Evolutionary conservation across 805 yeast species (phyloP).

Genomic region (Maudiozyma pseudohumilis): DNA sequence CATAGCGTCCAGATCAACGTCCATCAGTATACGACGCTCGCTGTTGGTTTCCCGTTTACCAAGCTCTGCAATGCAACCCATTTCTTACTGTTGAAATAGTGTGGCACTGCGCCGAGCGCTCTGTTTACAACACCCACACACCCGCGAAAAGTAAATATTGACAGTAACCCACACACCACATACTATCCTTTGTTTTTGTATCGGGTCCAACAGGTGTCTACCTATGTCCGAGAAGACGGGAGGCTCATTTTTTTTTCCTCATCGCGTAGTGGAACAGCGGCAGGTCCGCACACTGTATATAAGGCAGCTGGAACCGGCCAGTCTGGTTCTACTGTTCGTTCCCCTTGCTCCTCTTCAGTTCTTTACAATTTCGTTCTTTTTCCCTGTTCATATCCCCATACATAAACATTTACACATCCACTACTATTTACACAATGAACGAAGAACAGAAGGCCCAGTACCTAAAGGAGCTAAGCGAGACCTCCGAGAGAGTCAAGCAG

Average conservation of each 20-base stretch:
- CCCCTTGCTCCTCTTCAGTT: no score
- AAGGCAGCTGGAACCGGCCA: neutral
- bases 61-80: no score
- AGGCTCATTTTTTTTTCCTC: neutral
- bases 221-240: no score
- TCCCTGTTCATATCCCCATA: neutral
- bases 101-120: no score
- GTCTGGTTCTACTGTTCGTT: neutral
- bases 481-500: constrained; percentile 9
- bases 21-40: no score
- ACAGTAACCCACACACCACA: constrained; percentile 1
- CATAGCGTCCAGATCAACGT: no score
- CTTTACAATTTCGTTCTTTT: neutral
- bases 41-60: no score
- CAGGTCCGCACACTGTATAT: neutral
- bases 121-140: constrained; percentile 6
- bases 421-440: constrained; percentile 2
- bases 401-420: neutral
- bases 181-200: neutral
- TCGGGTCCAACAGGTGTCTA: no score
- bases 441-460: constrained; percentile 9
- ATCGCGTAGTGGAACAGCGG: neutral
- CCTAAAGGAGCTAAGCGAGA: constrained; percentile 7
- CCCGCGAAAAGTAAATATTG: constrained; percentile 1
- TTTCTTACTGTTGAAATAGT: no score